Conservation (phyloP, 2,329 filamentous ascomycete genomes). For the Colletotrichum brevisporum region DNA sequence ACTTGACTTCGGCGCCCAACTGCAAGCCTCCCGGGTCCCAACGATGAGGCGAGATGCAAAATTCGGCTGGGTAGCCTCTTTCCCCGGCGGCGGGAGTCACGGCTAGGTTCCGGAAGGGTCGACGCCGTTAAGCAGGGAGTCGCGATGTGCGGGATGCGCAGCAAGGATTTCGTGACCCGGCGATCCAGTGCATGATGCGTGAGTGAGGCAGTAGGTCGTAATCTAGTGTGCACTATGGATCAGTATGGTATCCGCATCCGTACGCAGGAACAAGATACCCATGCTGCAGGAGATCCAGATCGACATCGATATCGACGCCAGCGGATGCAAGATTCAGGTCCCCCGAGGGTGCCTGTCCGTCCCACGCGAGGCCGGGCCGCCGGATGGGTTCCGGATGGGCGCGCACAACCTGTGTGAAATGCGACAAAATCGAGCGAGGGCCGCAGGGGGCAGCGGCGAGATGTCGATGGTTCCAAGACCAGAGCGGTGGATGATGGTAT, state of each 20-base stretch:
- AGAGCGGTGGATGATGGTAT: neutral
- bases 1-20: conserved; percentile 8
- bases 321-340: conserved; percentile 21
- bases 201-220: neutral
- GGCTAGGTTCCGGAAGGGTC: conserved; percentile 30
- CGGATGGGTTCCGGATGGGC: neutral
- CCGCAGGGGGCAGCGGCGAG: neutral
- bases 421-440: conserved; percentile 5
- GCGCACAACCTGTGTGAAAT: conserved; percentile 10
- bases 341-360: neutral
- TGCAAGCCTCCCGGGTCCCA: neutral
- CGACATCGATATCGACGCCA: neutral
- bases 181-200: neutral
- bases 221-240: no score
- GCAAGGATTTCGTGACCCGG: conserved; percentile 9
- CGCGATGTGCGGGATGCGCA: neutral
- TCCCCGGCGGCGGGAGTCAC: conserved; percentile 31
- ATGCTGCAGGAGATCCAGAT: conserved; percentile 3
- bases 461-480: no score
- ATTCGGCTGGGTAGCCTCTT: conserved; percentile 1
- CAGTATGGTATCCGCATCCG: no score
- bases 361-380: neutral
- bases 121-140: conserved; percentile 9
- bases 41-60: conserved; percentile 1
- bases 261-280: neutral